These are phyloP conservation scores for Sporothrix protearum DNA, from an alignment of 2,329 filamentous ascomycete species.

Conservation along the genomic window DNA sequence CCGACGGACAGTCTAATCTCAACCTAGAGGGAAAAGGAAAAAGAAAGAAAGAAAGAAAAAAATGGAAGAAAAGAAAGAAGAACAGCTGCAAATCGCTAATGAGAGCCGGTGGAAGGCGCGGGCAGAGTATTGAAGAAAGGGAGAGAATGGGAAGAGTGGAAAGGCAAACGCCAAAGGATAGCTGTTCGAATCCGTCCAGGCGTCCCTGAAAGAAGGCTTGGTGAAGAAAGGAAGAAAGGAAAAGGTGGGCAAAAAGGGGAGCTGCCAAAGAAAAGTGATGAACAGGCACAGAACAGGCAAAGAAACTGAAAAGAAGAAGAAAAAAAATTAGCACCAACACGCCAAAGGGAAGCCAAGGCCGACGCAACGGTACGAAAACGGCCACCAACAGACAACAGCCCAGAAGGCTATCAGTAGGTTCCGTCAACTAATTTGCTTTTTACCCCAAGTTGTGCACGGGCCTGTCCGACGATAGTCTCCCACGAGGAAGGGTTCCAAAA, in stretches of 20 bases:
- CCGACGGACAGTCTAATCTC: background rate
- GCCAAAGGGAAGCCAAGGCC: background rate
- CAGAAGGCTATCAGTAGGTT: background rate
- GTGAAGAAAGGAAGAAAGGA: background rate
- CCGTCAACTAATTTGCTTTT: slow-evolving; percentile 16
- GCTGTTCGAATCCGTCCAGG: background rate
- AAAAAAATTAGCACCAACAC: background rate
- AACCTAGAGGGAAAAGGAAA: background rate
- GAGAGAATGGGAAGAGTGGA: background rate
- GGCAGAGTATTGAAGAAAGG: background rate
- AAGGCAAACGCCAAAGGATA: background rate
- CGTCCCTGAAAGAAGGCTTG: background rate
- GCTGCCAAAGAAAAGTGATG: background rate
- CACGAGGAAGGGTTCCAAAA: background rate
- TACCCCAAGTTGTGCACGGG: background rate
- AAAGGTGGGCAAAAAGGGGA: slow-evolving; percentile 9
- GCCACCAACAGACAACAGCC: slow-evolving; percentile 7
- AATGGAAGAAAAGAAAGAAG: background rate
- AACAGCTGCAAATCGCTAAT: background rate
- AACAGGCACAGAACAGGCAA: background rate
- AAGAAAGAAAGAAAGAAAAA: background rate
- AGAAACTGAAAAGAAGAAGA: no score
- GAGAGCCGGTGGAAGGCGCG: background rate
- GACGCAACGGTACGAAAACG: background rate
- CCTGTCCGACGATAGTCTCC: background rate